Base-by-base conservation (phyloP, 164 flowering plant species). In the Buxus sempervirens region DNA sequence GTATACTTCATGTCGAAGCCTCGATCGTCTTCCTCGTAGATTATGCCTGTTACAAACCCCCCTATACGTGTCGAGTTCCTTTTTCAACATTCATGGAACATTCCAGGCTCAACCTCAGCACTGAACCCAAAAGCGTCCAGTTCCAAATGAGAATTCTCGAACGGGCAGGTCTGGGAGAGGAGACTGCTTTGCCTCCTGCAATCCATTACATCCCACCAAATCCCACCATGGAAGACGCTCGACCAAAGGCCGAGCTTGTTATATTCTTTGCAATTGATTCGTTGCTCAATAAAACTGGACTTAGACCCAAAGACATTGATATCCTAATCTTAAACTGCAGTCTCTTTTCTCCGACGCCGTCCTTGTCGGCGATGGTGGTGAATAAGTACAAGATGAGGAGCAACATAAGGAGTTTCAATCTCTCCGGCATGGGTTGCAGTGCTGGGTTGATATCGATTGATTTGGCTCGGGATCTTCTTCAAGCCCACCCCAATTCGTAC, bases 381-480 rank as follows among this genome's bases (percentile, higher is more conserved):
- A 82, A 82, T 62, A 76, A 70, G 72, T 82, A 82, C 68, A 80
- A 78, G 73, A 62, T 82, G 72, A 65, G 83, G 62, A 72, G 82
- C 63, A 78, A 82, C 49, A 65, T 82, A 6, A 75, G 64, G 70
- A 82, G 82, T 71, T 79, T 63, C 48, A 82, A 82, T 55, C 72
- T 82, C 14, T 72, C 82, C 32, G 85, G 83, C 4, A 82, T 82
- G 85, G 83, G 85, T 0, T 82, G 85, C 73, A 80, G 83, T 51
- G 80, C 82, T 3, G 78, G 85, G 7, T 53, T 77, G 2, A 78
- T 82, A 19, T 80, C 85, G 9, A 66, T 82, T 25, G 79, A 80
- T 51, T 65, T 82, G 1, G 85, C 83, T 22, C 51, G 76, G 7
- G 82, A 80, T 42, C 72, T 82, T 8, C 77, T 82, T 20, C 78